Percentiles rank a stretch among this genome's conserved stretches.
phyloP scores from a whole-genome alignment of 2,329 filamentous ascomycete genomes.

The Stachybotrys elegans region DNA sequence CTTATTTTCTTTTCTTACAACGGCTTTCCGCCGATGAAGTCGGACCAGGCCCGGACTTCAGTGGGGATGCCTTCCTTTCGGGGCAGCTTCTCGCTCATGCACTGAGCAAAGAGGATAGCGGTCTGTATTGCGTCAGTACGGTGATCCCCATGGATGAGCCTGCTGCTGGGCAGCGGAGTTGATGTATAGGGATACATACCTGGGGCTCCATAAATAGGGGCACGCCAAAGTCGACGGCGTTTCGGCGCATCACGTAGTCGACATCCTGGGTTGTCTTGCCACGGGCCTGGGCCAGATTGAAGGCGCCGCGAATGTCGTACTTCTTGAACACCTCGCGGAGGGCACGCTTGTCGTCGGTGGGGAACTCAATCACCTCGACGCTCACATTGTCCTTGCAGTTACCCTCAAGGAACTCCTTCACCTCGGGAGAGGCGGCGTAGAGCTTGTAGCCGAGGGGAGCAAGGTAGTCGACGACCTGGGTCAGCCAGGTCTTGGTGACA shows the following conservation, averaged over 20 bases:
- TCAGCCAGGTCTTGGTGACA: constrained; percentile 63
- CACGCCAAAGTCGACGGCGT: constrained; percentile 96
- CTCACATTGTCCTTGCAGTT: constrained; percentile 59
- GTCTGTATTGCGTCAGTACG: constrained; percentile 55
- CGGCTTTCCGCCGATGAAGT: constrained; percentile 86
- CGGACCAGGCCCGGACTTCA: constrained; percentile 91
- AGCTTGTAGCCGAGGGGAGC: constrained; percentile 91
- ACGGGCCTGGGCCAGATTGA: constrained; percentile 83
- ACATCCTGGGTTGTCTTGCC: constrained; percentile 83
- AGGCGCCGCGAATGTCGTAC: constrained; percentile 92
- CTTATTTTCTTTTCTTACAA: constrained; percentile 45
- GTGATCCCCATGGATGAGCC: no score
- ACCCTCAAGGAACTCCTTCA: constrained; percentile 80
- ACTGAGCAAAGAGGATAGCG: constrained; percentile 90
- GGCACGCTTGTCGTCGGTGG: constrained; percentile 90
- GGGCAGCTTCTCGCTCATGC: constrained; percentile 95
- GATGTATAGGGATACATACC: constrained; percentile 48
- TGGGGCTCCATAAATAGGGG: constrained; percentile 98
- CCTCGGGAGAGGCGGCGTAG: constrained; percentile 73
- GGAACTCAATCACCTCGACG: constrained; percentile 94
- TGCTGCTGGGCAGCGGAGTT: neutral
- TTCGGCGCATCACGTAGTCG: constrained; percentile 97
- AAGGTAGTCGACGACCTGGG: constrained; percentile 79
- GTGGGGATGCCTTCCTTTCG: constrained; percentile 80
- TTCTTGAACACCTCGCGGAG: constrained; percentile 94